Conservation (phyloP, 441 rosid genomes). For the Gossypium schwendimanii region DNA sequence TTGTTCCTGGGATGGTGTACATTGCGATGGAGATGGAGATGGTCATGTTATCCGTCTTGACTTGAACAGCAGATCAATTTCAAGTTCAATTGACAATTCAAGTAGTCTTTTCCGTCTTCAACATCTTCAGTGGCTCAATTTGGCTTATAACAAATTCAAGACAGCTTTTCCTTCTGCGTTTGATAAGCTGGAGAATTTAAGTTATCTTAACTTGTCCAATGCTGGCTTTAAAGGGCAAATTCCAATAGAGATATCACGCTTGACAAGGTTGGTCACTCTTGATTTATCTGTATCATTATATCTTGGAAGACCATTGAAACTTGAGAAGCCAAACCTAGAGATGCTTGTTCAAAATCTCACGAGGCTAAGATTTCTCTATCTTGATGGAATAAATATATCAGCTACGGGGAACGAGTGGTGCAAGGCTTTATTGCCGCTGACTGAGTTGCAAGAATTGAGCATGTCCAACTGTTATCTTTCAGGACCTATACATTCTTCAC, state of each 20-base stretch:
- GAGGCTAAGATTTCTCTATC: too few species aligned
- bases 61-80: too few species aligned
- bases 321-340: too few species aligned
- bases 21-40: too few species aligned
- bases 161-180: background rate
- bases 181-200: background rate
- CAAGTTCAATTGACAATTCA: too few species aligned
- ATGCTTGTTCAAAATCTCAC: too few species aligned
- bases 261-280: background rate
- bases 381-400: background rate
- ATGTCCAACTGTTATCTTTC: slow-evolving; percentile 30
- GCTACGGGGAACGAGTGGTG: slow-evolving; percentile 24
- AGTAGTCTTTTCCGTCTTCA: too few species aligned
- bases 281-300: too few species aligned
- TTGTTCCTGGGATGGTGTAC: background rate
- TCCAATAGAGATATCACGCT: background rate
- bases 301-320: too few species aligned
- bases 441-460: slow-evolving; percentile 34
- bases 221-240: background rate
- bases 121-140: background rate
- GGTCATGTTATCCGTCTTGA: too few species aligned
- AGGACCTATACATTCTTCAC: slow-evolving; percentile 27
- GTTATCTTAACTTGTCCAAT: background rate
- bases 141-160: background rate
- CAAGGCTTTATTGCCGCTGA: slow-evolving; percentile 31